phyloP scores from a whole-genome alignment of 1,284 basidiomycete species.

The Trametes hirsuta region DNA sequence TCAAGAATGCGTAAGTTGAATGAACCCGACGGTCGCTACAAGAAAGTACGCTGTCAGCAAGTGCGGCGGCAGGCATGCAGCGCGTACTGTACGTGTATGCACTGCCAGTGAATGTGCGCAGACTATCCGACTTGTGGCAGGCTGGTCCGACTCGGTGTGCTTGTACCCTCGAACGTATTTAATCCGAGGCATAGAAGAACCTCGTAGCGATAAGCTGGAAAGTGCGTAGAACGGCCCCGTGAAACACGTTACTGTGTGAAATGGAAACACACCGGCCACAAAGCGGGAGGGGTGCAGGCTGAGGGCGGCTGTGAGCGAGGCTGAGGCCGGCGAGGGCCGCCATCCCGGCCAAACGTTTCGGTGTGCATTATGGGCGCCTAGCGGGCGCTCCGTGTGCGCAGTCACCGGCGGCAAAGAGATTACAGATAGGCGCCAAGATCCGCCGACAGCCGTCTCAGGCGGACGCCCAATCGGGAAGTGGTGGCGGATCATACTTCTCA shows the following conservation, averaged over 20 bases:
- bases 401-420: background rate
- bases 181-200: background rate
- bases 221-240: background rate
- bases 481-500: slow-evolving; percentile 11
- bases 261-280: background rate
- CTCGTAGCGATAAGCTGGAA: background rate
- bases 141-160: too few species aligned
- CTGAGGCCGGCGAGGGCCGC: background rate
- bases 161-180: too few species aligned
- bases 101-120: too few species aligned
- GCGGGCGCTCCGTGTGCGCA: background rate
- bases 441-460: slow-evolving; percentile 13
- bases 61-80: too few species aligned
- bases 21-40: too few species aligned
- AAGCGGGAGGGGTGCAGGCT: background rate
- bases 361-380: slow-evolving; percentile 11
- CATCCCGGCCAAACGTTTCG: slow-evolving; percentile 5
- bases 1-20: too few species aligned
- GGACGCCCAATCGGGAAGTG: slow-evolving; percentile 10
- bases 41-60: too few species aligned
- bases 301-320: background rate
- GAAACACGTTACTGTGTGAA: slow-evolving; percentile 3
- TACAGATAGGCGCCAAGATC: slow-evolving; percentile 22
- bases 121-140: too few species aligned
- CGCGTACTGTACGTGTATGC: too few species aligned